Evolutionary conservation across 805 yeast species (phyloP).

Genomic region (Dipodascus albidus): DNA sequence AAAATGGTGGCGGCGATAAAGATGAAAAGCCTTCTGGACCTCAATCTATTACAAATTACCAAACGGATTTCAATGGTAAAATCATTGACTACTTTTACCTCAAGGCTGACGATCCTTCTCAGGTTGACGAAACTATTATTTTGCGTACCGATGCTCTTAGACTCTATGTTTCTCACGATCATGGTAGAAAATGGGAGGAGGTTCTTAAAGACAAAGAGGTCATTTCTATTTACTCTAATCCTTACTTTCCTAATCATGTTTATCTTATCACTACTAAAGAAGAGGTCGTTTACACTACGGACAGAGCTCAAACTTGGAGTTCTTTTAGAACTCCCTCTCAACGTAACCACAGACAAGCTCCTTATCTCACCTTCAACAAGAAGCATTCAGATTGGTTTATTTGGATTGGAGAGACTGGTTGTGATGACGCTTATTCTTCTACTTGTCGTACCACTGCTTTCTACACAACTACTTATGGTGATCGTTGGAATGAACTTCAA

Average conservation of each 20-base stretch:
- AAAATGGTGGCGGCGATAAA: conserved; percentile 25
- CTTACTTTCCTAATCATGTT: conserved; percentile 44
- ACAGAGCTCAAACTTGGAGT: conserved; percentile 54
- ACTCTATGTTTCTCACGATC: conserved; percentile 59
- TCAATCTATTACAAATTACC: conserved; percentile 28
- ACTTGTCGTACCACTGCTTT: conserved; percentile 50
- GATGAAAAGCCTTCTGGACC: conserved; percentile 26
- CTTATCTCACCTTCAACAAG: conserved; percentile 50
- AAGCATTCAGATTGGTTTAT: conserved; percentile 46
- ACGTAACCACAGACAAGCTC: conserved; percentile 29
- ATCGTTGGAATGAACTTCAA: conserved; percentile 41
- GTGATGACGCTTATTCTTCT: conserved; percentile 34
- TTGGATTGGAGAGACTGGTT: conserved; percentile 53
- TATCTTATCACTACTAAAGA: conserved; percentile 40
- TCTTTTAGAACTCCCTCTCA: conserved; percentile 39
- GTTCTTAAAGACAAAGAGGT: conserved; percentile 34
- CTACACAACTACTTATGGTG: conserved; percentile 59
- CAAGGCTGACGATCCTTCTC: conserved; percentile 35
- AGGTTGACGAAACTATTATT: conserved; percentile 54
- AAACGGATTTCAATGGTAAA: conserved; percentile 38
- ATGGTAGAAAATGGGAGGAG: conserved; percentile 41
- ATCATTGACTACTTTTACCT: conserved; percentile 50
- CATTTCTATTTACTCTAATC: conserved; percentile 49
- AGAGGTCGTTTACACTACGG: conserved; percentile 44
- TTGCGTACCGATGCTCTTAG: conserved; percentile 41